Evolutionary conservation across 192 early-diverging fungal genomes (phyloP), one percentile per base, ranked within the genome.

Genomic region (Gamsiella multidivaricata): DNA sequence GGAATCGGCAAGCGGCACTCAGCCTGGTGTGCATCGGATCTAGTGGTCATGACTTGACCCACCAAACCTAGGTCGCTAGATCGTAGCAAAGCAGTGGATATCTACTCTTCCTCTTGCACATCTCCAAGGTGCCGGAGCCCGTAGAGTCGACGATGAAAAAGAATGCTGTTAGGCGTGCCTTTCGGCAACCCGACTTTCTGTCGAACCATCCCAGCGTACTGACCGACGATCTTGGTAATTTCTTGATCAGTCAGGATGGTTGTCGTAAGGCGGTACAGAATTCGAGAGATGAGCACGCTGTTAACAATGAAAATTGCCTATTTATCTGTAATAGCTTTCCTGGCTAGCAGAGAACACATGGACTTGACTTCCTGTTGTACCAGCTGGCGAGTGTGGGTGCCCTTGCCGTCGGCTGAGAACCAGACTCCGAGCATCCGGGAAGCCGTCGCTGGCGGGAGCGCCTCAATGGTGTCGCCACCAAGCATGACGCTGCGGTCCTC

Each of bases 291-390:
- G 2, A 74, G 57, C 0, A 65, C 70, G 29, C 65, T 74, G 49
- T 72, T 72, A 36, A 74, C 32, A 26, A 73, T 65, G 29, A 52
- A 73, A 28, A 73, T 39, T 0, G 47, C 47, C 39, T 73, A 56
- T 36, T 59, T 65, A 36, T 73, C 70, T 4, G 70, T 71, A 1
- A 64, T 14, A 1, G 55, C 54, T 5, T 52, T 56, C n/a, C 54
- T 36, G 5, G 31, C 2, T 12, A 64, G 52, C 5, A 72, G 43
- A 0, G 18, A 2, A 32, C 56, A 69, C 0, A 71, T 37, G 1
- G 29, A 22, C n/a, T 15, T 12, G 10, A 62, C 43, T 14, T 71
- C 69, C 7, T 61, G 3, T 0, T 1, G 18, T 6, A 55, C 60
- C 25, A 71, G 3, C 22, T 9, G 8, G 0, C 1, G 32, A 1